Conservation (phyloP, 306 rosid species). For the Prinsepia uniflora region DNA sequence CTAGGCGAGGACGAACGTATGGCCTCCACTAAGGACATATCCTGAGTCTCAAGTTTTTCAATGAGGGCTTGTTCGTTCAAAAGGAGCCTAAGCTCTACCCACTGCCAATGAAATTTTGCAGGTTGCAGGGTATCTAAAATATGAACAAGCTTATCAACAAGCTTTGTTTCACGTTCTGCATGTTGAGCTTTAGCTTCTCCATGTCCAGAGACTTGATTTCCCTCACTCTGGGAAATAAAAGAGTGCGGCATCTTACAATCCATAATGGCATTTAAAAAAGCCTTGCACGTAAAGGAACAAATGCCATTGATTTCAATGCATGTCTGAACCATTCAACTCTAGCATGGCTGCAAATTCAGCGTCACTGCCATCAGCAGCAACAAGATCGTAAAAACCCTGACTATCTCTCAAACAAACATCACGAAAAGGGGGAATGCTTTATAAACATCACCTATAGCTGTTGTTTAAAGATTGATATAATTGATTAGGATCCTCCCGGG, state of each 20-base stretch:
- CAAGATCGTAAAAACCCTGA: slow-evolving; percentile 77
- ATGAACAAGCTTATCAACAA: slow-evolving; percentile 69
- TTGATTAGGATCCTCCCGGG: slow-evolving; percentile 73
- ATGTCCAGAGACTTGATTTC: slow-evolving; percentile 49
- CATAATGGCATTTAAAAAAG: slow-evolving; percentile 73
- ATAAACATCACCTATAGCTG: slow-evolving; percentile 67
- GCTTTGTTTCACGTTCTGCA: slow-evolving; percentile 56
- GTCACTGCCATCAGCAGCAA: slow-evolving; percentile 68
- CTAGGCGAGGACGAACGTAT: slow-evolving; percentile 67
- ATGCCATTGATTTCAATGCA: slow-evolving; percentile 70
- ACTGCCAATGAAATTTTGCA: slow-evolving; percentile 98
- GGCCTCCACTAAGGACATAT: slow-evolving; percentile 67
- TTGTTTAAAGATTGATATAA: slow-evolving; percentile 59
- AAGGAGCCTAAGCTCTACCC: slow-evolving; percentile 94
- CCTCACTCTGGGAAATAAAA: slow-evolving; percentile 39
- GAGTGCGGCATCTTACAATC: slow-evolving; percentile 77
- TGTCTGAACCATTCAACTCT: slow-evolving; percentile 72
- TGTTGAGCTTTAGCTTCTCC: slow-evolving; percentile 52
- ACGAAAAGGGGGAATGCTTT: slow-evolving; percentile 86
- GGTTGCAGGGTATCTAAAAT: slow-evolving; percentile 86
- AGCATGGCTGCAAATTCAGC: slow-evolving; percentile 77
- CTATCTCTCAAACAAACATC: slow-evolving; percentile 86
- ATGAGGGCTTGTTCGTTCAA: slow-evolving; percentile 85
- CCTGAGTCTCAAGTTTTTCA: slow-evolving; percentile 61
- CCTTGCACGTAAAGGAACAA: slow-evolving; percentile 92